Conservation (phyloP, 192 early-diverging fungal genomes). For the Coemansia sp. region DNA sequence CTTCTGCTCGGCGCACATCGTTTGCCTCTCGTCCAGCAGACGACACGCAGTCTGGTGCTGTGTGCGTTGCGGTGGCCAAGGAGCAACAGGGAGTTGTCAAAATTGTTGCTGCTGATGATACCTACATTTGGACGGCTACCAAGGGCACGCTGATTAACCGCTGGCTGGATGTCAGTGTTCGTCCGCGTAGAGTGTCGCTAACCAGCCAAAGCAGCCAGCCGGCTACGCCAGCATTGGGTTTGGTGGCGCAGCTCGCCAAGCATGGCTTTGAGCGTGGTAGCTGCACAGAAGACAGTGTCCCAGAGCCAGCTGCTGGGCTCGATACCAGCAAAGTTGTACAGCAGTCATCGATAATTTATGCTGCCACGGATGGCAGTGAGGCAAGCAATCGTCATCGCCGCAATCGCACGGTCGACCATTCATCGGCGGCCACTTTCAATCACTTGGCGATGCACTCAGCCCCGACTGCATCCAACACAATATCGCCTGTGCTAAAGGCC, state of each 20-base stretch:
- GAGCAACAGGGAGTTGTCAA: slow-evolving; percentile 80
- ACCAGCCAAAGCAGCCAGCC: slow-evolving; percentile 1
- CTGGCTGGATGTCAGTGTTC: slow-evolving; percentile 58
- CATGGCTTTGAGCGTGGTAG: neutral
- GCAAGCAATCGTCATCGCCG: slow-evolving; percentile 13
- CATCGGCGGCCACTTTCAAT: neutral
- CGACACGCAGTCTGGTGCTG: slow-evolving; percentile 27
- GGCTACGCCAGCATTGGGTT: neutral
- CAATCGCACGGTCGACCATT: slow-evolving; percentile 17
- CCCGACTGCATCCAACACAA: neutral
- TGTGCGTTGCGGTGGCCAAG: slow-evolving; percentile 80
- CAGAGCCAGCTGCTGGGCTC: neutral
- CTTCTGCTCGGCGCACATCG: slow-evolving; percentile 15
- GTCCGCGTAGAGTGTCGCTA: neutral
- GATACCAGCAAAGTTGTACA: slow-evolving; percentile 8
- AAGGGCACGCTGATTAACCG: slow-evolving; percentile 76
- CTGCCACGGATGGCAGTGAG: neutral
- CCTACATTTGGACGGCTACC: slow-evolving; percentile 91
- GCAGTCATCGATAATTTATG: slow-evolving; percentile 1
- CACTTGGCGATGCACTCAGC: neutral
- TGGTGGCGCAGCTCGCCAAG: neutral
- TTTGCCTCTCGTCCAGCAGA: slow-evolving; percentile 11
- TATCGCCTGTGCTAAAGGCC: slow-evolving; percentile 35
- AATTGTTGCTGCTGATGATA: slow-evolving; percentile 80
- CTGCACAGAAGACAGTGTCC: neutral